Conservation (phyloP, 495 filamentous ascomycete species). For the Lasiosphaeria ovina region DNA sequence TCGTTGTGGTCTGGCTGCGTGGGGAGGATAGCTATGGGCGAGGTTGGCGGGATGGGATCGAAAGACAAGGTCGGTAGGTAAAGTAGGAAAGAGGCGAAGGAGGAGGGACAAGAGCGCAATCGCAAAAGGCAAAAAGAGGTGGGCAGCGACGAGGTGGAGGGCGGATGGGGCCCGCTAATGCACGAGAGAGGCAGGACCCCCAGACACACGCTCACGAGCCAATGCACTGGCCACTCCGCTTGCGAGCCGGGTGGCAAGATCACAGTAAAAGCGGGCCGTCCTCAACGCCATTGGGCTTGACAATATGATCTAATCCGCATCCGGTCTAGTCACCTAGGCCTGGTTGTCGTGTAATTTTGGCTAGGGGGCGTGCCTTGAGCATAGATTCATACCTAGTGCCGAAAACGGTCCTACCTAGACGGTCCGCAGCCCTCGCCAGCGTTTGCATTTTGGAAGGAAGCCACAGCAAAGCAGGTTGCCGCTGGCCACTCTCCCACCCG, state of each 20-base stretch:
- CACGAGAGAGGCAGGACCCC: slow-evolving; percentile 40
- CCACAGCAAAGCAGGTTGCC: slow-evolving; percentile 1
- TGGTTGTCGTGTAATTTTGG: slow-evolving; percentile 41
- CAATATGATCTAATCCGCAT: slow-evolving; percentile 15
- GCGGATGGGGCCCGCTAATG: slow-evolving; percentile 33
- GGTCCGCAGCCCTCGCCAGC: slow-evolving; percentile 8
- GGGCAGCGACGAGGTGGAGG: slow-evolving; percentile 27
- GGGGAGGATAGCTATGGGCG: slow-evolving; percentile 19
- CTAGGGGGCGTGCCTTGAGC: slow-evolving; percentile 23
- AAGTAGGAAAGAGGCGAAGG: slow-evolving; percentile 36
- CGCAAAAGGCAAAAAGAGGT: slow-evolving; percentile 35
- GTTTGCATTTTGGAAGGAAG: slow-evolving; percentile 3
- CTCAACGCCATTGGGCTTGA: slow-evolving; percentile 24
- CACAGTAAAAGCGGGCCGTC: slow-evolving; percentile 22
- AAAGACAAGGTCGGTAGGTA: slow-evolving; percentile 17
- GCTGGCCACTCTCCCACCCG: slow-evolving; percentile 10
- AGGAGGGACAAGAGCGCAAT: slow-evolving; percentile 34
- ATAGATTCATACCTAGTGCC: slow-evolving; percentile 26
- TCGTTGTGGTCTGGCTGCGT: slow-evolving; percentile 12
- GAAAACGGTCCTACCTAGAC: slow-evolving; percentile 26
- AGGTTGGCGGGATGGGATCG: slow-evolving; percentile 27
- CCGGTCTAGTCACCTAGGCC: slow-evolving; percentile 17
- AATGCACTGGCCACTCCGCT: slow-evolving; percentile 34
- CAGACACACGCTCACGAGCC: slow-evolving; percentile 29
- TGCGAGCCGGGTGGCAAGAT: slow-evolving; percentile 33